Evolutionary conservation across 2,329 filamentous ascomycete genomes (phyloP).

Genomic region (Pseudofabraea citricarpa): DNA sequence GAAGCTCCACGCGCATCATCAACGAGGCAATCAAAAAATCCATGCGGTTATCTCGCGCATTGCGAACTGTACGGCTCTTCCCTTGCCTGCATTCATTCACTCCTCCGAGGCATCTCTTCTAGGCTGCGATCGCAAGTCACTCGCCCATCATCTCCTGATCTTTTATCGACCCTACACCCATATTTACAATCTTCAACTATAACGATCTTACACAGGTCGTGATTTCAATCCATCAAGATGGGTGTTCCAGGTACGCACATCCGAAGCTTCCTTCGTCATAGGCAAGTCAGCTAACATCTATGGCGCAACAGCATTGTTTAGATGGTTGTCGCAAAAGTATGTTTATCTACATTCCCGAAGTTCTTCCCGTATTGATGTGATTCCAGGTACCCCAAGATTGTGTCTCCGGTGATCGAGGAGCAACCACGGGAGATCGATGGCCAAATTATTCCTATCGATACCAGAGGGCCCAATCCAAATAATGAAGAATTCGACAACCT

Average conservation of each 20-base stretch:
- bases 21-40: no score
- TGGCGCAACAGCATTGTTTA: conserved; percentile 52
- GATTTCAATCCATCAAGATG: conserved; percentile 17
- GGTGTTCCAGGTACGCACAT: conserved; percentile 27
- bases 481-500: conserved; percentile 97
- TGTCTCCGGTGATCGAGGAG: conserved; percentile 86
- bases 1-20: no score
- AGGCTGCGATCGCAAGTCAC: no score
- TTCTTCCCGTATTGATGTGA: not conserved
- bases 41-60: no score
- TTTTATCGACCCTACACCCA: no score
- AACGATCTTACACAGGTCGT: no score
- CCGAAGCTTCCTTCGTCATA: not conserved
- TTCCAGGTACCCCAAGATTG: conserved; percentile 80
- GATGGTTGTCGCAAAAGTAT: conserved; percentile 96
- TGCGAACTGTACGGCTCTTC: no score
- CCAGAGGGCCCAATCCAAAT: conserved; percentile 83
- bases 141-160: no score
- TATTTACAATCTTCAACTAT: no score
- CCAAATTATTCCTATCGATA: conserved; percentile 77
- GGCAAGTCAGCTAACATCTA: no score
- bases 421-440: conserved; percentile 79
- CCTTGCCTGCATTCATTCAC: no score
- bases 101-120: no score
- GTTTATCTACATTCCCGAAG: conserved; percentile 72